Base-by-base conservation (phyloP, 805 yeast genomes). In the Saccharomyces jurei region DNA sequence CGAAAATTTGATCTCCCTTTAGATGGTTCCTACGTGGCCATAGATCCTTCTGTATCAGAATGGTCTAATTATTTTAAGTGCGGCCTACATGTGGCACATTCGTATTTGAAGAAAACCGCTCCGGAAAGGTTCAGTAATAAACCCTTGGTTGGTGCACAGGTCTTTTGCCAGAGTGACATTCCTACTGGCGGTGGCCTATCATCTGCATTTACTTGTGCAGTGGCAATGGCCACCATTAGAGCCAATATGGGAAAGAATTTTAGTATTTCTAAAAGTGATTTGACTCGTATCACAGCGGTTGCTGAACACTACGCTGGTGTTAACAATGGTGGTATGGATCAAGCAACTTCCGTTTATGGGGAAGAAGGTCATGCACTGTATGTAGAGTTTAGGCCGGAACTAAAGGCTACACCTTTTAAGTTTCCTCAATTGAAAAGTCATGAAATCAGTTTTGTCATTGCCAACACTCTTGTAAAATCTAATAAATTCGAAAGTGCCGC, bases 291-390 rank as follows among this genome's bases (percentile, higher is more conserved):
- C 50, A 83, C 89, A 5, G 83, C 81, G 47, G 81, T 79, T 3
- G 81, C 84, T 41, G 90, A 85, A 64, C 87, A 84, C 68, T 81
- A 81, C 53, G 81, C 86, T 25, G 90, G 90, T 27, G 86, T 85
- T 51, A 84, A 82, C 63, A 82, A 85, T 41, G 91, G 90, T n/a
- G 90, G 91, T 36, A 80, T 85, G 86, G 90, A 85, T 65, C 90
- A 86, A 70, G 78, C 86, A 49, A 89, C 90, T 2, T 80, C 87
- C 0, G 76, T 86, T 27, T 83, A 78, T 59, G 90, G 90, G 13
- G 80, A 78, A 60, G 70, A 69, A 48, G 76, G 74, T 56, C 81
- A 84, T 60, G 86, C 85, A 0, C 69, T 85, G 53, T 76, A 77
- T 57, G 81, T 85, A 21, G 79, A 78, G 58, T 85, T 85, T 68